A percentile compares a stretch with the other conserved stretches of the same genome.
phyloP scores from a whole-genome alignment of 805 yeast species.

The Metschnikowia santaceciliae region DNA sequence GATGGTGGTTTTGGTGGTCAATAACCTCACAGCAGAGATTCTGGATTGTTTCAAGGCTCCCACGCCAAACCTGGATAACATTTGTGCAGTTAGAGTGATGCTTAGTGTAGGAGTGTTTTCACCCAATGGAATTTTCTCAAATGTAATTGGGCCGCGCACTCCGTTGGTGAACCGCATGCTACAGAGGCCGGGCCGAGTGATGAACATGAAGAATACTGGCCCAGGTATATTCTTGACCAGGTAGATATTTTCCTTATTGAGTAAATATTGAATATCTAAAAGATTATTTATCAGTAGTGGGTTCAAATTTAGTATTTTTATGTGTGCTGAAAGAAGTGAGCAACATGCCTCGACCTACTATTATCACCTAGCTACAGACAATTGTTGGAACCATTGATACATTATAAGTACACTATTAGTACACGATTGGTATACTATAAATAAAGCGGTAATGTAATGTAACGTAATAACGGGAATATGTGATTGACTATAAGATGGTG shows the following conservation, averaged over 20 bases:
- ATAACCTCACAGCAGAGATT: slow-evolving; percentile 10
- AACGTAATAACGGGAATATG: not conserved
- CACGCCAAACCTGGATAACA: slow-evolving; percentile 30
- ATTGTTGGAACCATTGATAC: too few relatives aligned
- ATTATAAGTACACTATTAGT: too few relatives aligned
- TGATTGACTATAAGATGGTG: not conserved
- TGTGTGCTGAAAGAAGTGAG: too few relatives aligned
- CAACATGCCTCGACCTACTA: too few relatives aligned
- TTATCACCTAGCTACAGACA: too few relatives aligned
- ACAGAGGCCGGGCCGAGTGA: not conserved
- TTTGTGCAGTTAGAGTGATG: slow-evolving; percentile 7
- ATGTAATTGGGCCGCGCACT: slow-evolving; percentile 14
- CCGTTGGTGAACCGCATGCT: not conserved
- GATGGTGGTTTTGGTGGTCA: slow-evolving; percentile 36
- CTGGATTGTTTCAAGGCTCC: slow-evolving; percentile 6
- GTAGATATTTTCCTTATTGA: too few relatives aligned
- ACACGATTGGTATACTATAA: too few relatives aligned
- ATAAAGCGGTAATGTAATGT: too few relatives aligned
- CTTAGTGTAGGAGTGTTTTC: slow-evolving; percentile 4
- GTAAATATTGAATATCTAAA: too few relatives aligned
- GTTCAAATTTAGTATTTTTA: too few relatives aligned
- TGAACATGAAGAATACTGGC: not conserved
- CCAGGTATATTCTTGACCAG: too few relatives aligned
- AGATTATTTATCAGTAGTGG: too few relatives aligned
- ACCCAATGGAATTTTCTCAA: slow-evolving; percentile 15